These are phyloP conservation scores for Pulveroboletus sp. DNA, from an alignment of 768 basidiomycete species.

Conservation along the genomic window DNA sequence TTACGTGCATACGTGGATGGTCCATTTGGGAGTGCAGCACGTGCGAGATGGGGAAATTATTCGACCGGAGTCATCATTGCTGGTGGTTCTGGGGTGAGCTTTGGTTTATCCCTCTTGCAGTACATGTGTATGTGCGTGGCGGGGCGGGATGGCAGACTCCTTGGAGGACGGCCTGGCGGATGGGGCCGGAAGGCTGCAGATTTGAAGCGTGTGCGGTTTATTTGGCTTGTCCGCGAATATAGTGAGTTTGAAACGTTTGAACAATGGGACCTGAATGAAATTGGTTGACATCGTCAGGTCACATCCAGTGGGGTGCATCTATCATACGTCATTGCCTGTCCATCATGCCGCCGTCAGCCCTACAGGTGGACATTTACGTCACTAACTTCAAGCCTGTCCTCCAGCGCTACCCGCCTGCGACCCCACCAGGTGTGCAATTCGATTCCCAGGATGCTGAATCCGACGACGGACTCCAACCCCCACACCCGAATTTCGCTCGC, in stretches of 20 bases:
- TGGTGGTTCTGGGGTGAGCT: constrained; percentile 76
- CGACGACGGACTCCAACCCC: constrained; percentile 33
- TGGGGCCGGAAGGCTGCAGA: constrained; percentile 39
- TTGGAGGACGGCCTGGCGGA: constrained; percentile 46
- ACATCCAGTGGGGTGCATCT: constrained; percentile 74
- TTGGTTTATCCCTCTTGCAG: constrained; percentile 62
- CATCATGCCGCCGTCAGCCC: constrained; percentile 42
- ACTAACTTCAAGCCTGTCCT: constrained; percentile 48
- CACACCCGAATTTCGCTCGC: constrained; percentile 30
- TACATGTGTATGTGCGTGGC: constrained; percentile 57
- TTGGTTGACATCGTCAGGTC: constrained; percentile 39
- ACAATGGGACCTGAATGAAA: background rate
- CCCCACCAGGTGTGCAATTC: constrained; percentile 16
- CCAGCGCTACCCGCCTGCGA: background rate
- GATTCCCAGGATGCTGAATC: background rate
- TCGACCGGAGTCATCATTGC: constrained; percentile 60
- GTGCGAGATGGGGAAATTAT: constrained; percentile 56
- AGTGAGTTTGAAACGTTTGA: constrained; percentile 41
- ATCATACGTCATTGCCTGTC: constrained; percentile 58
- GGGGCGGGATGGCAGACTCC: constrained; percentile 45
- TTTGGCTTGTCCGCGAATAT: constrained; percentile 77
- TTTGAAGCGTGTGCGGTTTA: constrained; percentile 59
- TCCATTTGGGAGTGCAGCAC: constrained; percentile 61
- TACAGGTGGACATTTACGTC: constrained; percentile 73
- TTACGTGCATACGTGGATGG: constrained; percentile 60